These are phyloP conservation scores for Euptelea pleiosperma DNA, from an alignment of 164 flowering plant species.

Conservation along the genomic window DNA sequence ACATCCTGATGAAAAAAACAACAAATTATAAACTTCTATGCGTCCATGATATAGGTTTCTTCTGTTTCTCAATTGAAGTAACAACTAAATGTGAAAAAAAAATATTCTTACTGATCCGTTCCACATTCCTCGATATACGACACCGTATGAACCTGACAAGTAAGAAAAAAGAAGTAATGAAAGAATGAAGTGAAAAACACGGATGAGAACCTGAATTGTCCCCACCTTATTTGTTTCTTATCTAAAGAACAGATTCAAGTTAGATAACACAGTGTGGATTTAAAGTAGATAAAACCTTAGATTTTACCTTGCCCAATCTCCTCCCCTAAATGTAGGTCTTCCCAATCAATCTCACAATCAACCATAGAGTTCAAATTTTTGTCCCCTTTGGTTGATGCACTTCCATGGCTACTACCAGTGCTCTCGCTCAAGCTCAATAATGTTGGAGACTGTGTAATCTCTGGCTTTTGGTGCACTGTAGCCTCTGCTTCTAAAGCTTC, in stretches of 20 bases:
- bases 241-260: not conserved
- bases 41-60: not conserved
- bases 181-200: not conserved
- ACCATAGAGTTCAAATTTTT: conserved; percentile 25
- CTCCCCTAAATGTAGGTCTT: conserved; percentile 59
- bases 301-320: conserved; percentile 71
- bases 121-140: conserved; percentile 81
- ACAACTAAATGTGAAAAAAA: conserved; percentile 1
- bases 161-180: not conserved
- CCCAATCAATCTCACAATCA: conserved; percentile 67
- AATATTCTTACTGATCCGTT: conserved; percentile 61
- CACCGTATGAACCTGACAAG: conserved; percentile 64
- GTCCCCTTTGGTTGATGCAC: conserved; percentile 39
- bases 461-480: conserved; percentile 17
- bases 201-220: not conserved
- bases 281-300: too few relatives aligned
- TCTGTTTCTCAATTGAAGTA: too few relatives aligned
- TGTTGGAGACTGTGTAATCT: conserved; percentile 17
- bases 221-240: not conserved
- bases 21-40: not conserved
- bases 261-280: too few relatives aligned
- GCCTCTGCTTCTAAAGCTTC: conserved; percentile 28
- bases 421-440: conserved; percentile 33
- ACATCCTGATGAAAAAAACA: conserved; percentile 56
- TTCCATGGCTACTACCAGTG: conserved; percentile 24